Conservation (phyloP, 2,329 filamentous ascomycete species). For the Lasiodiplodia citricola region DNA sequence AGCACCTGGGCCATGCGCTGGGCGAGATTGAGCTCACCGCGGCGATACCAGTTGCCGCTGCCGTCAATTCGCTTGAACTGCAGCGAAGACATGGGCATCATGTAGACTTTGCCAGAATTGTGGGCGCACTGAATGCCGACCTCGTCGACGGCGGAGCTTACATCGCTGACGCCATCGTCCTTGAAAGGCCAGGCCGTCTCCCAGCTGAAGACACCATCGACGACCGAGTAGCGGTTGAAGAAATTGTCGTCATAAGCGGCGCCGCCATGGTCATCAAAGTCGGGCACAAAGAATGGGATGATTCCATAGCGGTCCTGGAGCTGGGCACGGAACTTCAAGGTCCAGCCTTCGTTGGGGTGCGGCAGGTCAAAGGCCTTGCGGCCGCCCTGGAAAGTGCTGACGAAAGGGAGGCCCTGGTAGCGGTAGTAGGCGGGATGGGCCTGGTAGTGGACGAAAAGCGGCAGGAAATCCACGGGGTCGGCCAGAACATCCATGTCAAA, state of each 20-base stretch:
- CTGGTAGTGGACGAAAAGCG: constrained; percentile 35
- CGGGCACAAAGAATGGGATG: constrained; percentile 39
- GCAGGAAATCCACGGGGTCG: constrained; percentile 36
- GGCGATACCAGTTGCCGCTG: constrained; percentile 44
- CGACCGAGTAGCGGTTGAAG: constrained; percentile 34
- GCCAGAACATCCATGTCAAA: constrained; percentile 39
- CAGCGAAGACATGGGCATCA: constrained; percentile 45
- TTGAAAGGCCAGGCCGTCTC: constrained; percentile 41
- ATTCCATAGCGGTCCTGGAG: constrained; percentile 37
- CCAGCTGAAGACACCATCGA: constrained; percentile 47
- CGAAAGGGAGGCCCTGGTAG: constrained; percentile 37
- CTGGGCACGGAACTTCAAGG: constrained; percentile 4
- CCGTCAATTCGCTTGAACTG: constrained; percentile 47
- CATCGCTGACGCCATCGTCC: constrained; percentile 31
- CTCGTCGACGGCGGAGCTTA: constrained; percentile 36
- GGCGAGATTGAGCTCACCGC: constrained; percentile 46
- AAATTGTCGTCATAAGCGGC: constrained; percentile 29
- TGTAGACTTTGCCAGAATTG: constrained; percentile 42
- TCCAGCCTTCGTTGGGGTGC: constrained; percentile 25
- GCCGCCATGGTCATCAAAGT: constrained; percentile 34
- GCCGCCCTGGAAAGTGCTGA: constrained; percentile 42
- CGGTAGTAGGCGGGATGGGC: constrained; percentile 36
- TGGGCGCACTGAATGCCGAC: constrained; percentile 38
- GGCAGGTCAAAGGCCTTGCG: constrained; percentile 26
- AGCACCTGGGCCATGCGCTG: constrained; percentile 38